Evolutionary conservation across 257 asterid species (phyloP).

Genomic region (Petrea volubilis): DNA sequence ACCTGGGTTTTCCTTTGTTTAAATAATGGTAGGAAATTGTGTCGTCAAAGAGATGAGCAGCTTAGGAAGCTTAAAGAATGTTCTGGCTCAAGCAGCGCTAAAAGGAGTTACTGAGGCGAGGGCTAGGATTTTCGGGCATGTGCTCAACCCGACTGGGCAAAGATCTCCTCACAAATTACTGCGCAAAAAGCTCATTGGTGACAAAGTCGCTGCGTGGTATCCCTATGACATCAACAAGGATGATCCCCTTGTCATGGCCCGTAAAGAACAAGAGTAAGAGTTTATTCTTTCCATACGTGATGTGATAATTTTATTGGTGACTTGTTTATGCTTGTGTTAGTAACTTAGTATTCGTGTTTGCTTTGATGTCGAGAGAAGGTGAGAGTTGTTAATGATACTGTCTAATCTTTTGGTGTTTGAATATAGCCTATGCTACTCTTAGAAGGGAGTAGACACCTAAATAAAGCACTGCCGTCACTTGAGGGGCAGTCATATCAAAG

Average conservation of each 20-base stretch:
- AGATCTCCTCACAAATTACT: slow-evolving; percentile 80
- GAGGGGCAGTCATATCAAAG: neutral
- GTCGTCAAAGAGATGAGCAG: slow-evolving; percentile 47
- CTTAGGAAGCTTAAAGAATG: slow-evolving; percentile 65
- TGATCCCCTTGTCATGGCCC: slow-evolving; percentile 70
- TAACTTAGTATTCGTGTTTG: too few species aligned
- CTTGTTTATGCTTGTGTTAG: neutral
- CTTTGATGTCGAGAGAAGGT: slow-evolving; percentile 12
- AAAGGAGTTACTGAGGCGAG: slow-evolving; percentile 82
- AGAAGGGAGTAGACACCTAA: neutral
- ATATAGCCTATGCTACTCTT: neutral
- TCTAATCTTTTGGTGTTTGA: neutral
- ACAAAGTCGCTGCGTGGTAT: slow-evolving; percentile 81
- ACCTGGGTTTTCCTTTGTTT: neutral
- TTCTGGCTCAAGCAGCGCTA: slow-evolving; percentile 66
- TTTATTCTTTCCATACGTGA: neutral
- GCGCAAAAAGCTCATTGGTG: slow-evolving; percentile 92
- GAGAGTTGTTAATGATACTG: neutral
- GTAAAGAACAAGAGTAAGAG: slow-evolving; percentile 67
- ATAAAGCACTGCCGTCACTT: neutral
- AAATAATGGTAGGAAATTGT: slow-evolving; percentile 2
- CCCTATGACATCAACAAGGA: slow-evolving; percentile 72
- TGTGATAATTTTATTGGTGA: neutral
- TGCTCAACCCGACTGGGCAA: slow-evolving; percentile 77
- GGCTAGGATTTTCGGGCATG: slow-evolving; percentile 86